Conservation (phyloP, 768 basidiomycete species). For the Rhizopogon rudus region DNA sequence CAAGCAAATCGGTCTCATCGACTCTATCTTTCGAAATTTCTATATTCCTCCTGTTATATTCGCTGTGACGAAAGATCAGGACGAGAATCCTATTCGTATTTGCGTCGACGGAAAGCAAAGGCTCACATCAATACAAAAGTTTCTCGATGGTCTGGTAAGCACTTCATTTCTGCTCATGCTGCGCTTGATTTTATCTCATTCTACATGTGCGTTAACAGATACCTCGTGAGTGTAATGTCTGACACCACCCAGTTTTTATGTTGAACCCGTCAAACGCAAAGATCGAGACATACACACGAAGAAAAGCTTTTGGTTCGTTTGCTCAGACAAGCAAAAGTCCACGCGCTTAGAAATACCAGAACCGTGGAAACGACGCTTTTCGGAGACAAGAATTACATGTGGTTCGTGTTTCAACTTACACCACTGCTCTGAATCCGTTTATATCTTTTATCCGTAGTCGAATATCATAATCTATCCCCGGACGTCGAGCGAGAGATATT, state of each 20-base stretch:
- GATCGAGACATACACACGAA: constrained; percentile 55
- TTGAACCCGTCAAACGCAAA: constrained; percentile 26
- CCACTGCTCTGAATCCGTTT: not conserved
- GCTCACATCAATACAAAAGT: constrained; percentile 41
- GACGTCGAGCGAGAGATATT: constrained; percentile 73
- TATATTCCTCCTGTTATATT: constrained; percentile 51
- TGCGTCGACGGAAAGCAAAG: constrained; percentile 55
- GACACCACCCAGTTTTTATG: constrained; percentile 1
- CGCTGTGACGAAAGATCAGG: constrained; percentile 34
- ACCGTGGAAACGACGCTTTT: constrained; percentile 45
- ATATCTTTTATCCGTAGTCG: constrained; percentile 39
- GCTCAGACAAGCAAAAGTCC: constrained; percentile 38
- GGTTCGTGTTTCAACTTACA: constrained; percentile 36
- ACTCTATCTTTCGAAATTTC: constrained; percentile 50
- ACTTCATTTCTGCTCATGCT: not conserved
- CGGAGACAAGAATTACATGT: constrained; percentile 57
- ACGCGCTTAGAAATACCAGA: constrained; percentile 50
- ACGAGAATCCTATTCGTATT: constrained; percentile 34
- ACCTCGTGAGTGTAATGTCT: constrained; percentile 38
- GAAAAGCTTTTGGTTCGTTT: constrained; percentile 60
- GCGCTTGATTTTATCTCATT: constrained; percentile 3
- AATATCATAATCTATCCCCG: constrained; percentile 54
- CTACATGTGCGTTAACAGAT: constrained; percentile 32
- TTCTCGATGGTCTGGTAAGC: constrained; percentile 41
- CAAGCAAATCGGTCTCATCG: constrained; percentile 56